Base-by-base conservation (phyloP, 768 basidiomycete species). In the Tricholoma sp. region DNA sequence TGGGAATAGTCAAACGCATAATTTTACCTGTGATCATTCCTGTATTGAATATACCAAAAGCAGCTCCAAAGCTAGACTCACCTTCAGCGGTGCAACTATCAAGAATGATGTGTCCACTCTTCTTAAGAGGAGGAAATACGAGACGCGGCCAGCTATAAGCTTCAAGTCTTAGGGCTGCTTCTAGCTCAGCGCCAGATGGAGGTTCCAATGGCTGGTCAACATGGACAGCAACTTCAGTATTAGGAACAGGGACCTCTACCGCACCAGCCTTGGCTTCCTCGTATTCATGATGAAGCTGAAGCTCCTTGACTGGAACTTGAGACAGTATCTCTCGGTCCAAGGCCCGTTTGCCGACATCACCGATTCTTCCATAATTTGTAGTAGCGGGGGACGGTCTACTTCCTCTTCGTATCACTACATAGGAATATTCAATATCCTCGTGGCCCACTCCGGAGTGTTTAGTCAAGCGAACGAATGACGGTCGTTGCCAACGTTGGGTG, bases 121-220 rank as follows among this genome's bases (percentile, higher is more conserved):
- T 84, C 71, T 97, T 97, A 65, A 97, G 66, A 31, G 97, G 96
- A n/a, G 94, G 86, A 61, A 92, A 89, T 51, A 98, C 81, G 33
- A 98, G 79, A 54, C 97, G 83, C 36, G 96, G 92, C 96, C 96
- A 97, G 44, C 76, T 72, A 60, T 87, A 93, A 10, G 94, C 86
- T 69, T 95, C 91, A 28, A 74, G 72, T 61, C 88, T 76, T 58
- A 98, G 70, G 31, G 76, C 72, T 36, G 74, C 78, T 57, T 83
- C 70, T 15, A 89, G 61, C 31, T 81, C 75, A 31, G 67, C 66
- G 11, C 57, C 50, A 18, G 68, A 61, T 37, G 60, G 12, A 17
- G 65, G 60, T 45, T 52, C 52, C 15, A 42, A 37, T 24, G 32
- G 17, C 12, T 60, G 34, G 48, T 57, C 54, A 24, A 33, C 32